These are phyloP conservation scores for Exophiala viscosa DNA, from an alignment of 2,329 filamentous ascomycete species.

Conservation along the genomic window DNA sequence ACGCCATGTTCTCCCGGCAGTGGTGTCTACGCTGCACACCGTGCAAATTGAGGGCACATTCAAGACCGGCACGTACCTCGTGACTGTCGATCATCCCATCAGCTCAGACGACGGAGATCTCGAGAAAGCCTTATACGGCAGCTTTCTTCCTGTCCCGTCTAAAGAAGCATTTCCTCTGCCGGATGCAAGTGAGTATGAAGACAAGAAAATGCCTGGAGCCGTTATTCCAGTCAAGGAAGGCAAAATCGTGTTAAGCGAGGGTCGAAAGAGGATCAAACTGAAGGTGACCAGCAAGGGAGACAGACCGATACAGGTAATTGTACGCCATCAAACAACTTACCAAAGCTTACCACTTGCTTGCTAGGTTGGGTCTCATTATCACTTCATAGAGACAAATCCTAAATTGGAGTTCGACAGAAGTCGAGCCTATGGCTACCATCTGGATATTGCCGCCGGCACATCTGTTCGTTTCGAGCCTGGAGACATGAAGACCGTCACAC, in stretches of 20 bases:
- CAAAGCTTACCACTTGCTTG: not conserved
- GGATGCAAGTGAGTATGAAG: constrained; percentile 62
- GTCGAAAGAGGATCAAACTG: constrained; percentile 67
- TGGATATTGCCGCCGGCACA: constrained; percentile 88
- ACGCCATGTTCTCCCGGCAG: constrained; percentile 81
- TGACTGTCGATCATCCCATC: constrained; percentile 90
- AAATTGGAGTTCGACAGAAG: constrained; percentile 82
- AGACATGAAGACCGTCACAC: constrained; percentile 80
- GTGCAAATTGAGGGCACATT: constrained; percentile 96
- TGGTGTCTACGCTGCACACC: constrained; percentile 72
- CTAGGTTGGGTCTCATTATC: constrained; percentile 83
- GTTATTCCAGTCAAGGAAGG: constrained; percentile 67
- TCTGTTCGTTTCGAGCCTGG: constrained; percentile 92
- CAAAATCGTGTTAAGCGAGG: constrained; percentile 67
- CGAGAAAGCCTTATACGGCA: constrained; percentile 82
- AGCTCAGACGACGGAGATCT: constrained; percentile 81
- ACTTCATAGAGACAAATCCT: constrained; percentile 93
- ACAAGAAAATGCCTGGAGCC: constrained; percentile 70
- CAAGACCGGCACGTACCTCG: constrained; percentile 82
- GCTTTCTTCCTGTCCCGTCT: constrained; percentile 77
- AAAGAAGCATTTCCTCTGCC: constrained; percentile 64
- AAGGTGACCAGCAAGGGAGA: constrained; percentile 83
- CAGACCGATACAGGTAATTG: constrained; percentile 73
- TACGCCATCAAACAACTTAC: not conserved
- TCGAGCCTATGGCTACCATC: constrained; percentile 74